phyloP scores from a whole-genome alignment of 2,329 filamentous ascomycete genomes.

The Akanthomyces muscarius region DNA sequence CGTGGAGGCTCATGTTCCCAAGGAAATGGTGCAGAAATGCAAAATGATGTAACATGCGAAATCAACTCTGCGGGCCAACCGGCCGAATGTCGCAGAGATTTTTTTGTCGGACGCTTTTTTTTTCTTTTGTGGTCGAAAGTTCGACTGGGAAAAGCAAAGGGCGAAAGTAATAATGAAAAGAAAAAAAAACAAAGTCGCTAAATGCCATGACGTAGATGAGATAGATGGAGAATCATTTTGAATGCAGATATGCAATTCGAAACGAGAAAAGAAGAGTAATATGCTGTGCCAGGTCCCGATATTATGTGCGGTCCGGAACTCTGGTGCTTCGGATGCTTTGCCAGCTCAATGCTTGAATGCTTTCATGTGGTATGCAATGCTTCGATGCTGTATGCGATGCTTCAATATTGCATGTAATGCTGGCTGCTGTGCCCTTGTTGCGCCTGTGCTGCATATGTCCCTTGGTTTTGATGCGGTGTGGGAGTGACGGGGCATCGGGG shows the following conservation, averaged over 20 bases:
- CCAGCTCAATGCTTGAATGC: background rate
- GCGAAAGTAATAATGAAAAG: constrained; percentile 29
- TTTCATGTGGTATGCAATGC: background rate
- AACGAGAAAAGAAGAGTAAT: constrained; percentile 8
- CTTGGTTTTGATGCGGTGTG: constrained; percentile 47
- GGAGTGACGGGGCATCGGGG: constrained; percentile 61
- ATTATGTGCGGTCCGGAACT: constrained; percentile 17
- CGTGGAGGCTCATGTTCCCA: constrained; percentile 13
- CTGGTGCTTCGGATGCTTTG: constrained; percentile 3
- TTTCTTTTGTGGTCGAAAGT: constrained; percentile 29
- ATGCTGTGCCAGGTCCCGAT: constrained; percentile 10
- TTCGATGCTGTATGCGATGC: background rate
- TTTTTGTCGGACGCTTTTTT: constrained; percentile 35
- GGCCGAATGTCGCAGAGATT: constrained; percentile 27
- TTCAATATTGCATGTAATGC: constrained; percentile 36
- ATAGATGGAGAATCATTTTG: constrained; percentile 32
- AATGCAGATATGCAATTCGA: constrained; percentile 24
- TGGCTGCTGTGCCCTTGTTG: constrained; percentile 42
- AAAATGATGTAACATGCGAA: constrained; percentile 25
- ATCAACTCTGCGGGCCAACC: constrained; percentile 34
- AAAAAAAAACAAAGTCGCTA: constrained; percentile 39
- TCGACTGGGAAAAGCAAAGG: constrained; percentile 12
- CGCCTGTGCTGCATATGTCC: constrained; percentile 31
- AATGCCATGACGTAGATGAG: constrained; percentile 42
- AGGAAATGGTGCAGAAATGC: constrained; percentile 20